These are phyloP conservation scores for Mycena maculata DNA, from an alignment of 768 basidiomycete genomes.

Conservation along the genomic window DNA sequence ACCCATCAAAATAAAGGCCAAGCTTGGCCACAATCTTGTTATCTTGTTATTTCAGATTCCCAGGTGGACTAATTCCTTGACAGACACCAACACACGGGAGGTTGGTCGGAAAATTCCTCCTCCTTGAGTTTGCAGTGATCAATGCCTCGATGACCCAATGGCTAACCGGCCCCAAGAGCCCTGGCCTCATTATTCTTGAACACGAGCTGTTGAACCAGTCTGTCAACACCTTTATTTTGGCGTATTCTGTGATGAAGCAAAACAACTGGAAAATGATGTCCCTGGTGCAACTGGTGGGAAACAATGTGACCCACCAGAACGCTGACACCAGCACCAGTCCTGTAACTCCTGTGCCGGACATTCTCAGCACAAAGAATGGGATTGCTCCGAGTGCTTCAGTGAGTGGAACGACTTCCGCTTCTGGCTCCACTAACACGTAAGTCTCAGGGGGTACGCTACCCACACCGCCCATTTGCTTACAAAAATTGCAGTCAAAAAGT, in stretches of 20 bases:
- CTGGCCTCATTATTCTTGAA: slow-evolving; percentile 58
- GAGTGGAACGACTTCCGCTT: not conserved
- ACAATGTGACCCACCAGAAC: slow-evolving; percentile 60
- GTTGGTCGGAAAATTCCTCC: too few relatives aligned
- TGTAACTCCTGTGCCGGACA: slow-evolving; percentile 41
- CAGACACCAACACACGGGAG: slow-evolving; percentile 44
- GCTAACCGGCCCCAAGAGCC: slow-evolving; percentile 53
- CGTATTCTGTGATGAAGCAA: slow-evolving; percentile 69
- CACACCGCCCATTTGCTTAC: not conserved
- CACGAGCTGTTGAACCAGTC: slow-evolving; percentile 78
- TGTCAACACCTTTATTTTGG: slow-evolving; percentile 73
- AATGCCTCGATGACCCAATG: slow-evolving; percentile 63
- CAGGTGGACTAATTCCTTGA: slow-evolving; percentile 74
- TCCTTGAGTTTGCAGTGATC: slow-evolving; percentile 57
- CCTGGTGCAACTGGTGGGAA: slow-evolving; percentile 57
- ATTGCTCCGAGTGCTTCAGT: not conserved
- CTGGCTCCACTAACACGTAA: not conserved
- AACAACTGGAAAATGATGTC: slow-evolving; percentile 80
- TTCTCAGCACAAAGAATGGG: slow-evolving; percentile 14
- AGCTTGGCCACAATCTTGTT: not conserved
- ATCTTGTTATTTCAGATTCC: too few relatives aligned
- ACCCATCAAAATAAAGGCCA: slow-evolving; percentile 73
- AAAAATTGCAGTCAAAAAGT: not conserved
- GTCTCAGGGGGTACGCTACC: not conserved
- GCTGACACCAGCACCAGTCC: slow-evolving; percentile 49